Conservation (phyloP, 75 land plant genomes). For the Picea glauca region DNA sequence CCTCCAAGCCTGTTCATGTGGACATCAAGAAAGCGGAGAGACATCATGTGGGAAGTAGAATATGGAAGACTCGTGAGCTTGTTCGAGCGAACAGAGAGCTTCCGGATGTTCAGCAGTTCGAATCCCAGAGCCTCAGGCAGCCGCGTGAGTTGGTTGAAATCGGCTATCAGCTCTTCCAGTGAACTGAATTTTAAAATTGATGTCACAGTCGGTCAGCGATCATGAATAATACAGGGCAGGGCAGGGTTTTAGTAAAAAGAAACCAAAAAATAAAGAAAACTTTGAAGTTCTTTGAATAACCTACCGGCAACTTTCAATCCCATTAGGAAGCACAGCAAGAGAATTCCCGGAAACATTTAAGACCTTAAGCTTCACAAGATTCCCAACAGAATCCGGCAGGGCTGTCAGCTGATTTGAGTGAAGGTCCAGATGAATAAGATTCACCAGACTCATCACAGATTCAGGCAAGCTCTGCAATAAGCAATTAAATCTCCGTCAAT, state of each 20-base stretch:
- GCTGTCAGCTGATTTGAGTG: slow-evolving; percentile 58
- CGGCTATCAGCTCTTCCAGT: slow-evolving; percentile 6
- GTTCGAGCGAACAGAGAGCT: slow-evolving; percentile 74
- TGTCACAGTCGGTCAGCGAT: background rate
- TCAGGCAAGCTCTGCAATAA: slow-evolving; percentile 47
- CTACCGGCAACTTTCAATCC: slow-evolving; percentile 76
- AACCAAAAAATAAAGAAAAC: too few species aligned
- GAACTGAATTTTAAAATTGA: background rate
- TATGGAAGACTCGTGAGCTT: slow-evolving; percentile 59
- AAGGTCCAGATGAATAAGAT: slow-evolving; percentile 46
- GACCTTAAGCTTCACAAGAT: slow-evolving; percentile 49
- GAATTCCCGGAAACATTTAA: slow-evolving; percentile 72
- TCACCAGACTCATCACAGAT: slow-evolving; percentile 41
- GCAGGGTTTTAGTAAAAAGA: background rate
- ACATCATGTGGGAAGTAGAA: slow-evolving; percentile 60
- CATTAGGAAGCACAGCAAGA: slow-evolving; percentile 54
- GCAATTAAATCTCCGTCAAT: too few species aligned
- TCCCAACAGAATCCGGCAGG: slow-evolving; percentile 65
- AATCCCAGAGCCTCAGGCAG: slow-evolving; percentile 4
- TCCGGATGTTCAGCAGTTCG: slow-evolving; percentile 35
- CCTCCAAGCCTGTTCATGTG: slow-evolving; percentile 73
- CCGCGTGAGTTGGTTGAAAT: slow-evolving; percentile 1
- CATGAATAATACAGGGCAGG: background rate
- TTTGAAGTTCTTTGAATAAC: background rate
- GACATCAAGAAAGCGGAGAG: slow-evolving; percentile 57